phyloP scores from a whole-genome alignment of 768 basidiomycete genomes.

The Russula sp. region DNA sequence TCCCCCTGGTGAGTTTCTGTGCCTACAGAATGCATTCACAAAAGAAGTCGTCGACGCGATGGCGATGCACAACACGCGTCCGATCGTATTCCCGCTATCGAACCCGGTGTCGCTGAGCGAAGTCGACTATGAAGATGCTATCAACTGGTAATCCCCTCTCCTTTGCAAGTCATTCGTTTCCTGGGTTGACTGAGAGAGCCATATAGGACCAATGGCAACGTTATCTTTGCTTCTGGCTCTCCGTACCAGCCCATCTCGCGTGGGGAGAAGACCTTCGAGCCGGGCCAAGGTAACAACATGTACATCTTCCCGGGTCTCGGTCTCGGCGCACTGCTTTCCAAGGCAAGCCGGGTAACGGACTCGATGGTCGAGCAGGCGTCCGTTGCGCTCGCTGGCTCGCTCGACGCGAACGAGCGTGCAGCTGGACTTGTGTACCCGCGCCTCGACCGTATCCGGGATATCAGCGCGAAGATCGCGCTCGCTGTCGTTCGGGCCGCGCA shows the following conservation, averaged over 20 bases:
- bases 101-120: slow-evolving; percentile 83
- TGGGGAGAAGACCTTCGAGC: slow-evolving; percentile 53
- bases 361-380: slow-evolving; percentile 87
- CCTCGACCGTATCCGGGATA: slow-evolving; percentile 80
- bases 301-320: slow-evolving; percentile 79
- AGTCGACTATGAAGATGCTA: slow-evolving; percentile 71
- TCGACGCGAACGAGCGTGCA: slow-evolving; percentile 62
- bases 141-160: slow-evolving; percentile 47
- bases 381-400: slow-evolving; percentile 66
- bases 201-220: slow-evolving; percentile 46
- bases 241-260: slow-evolving; percentile 68
- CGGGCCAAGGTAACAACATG: slow-evolving; percentile 96
- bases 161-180: neutral
- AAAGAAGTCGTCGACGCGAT: slow-evolving; percentile 66
- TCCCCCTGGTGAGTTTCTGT: slow-evolving; percentile 13
- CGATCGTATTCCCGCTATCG: slow-evolving; percentile 90
- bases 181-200: neutral
- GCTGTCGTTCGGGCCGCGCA: slow-evolving; percentile 79
- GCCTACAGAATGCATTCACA: slow-evolving; percentile 62
- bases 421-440: slow-evolving; percentile 75
- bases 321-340: slow-evolving; percentile 66
- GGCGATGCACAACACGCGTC: slow-evolving; percentile 74
- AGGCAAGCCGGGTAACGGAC: slow-evolving; percentile 69
- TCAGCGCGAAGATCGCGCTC: slow-evolving; percentile 67
- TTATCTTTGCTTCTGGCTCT: slow-evolving; percentile 84